Evolutionary conservation across 768 basidiomycete genomes (phyloP), one percentile per base, ranked within the genome.

Genomic region (Fomitopsis serialis): DNA sequence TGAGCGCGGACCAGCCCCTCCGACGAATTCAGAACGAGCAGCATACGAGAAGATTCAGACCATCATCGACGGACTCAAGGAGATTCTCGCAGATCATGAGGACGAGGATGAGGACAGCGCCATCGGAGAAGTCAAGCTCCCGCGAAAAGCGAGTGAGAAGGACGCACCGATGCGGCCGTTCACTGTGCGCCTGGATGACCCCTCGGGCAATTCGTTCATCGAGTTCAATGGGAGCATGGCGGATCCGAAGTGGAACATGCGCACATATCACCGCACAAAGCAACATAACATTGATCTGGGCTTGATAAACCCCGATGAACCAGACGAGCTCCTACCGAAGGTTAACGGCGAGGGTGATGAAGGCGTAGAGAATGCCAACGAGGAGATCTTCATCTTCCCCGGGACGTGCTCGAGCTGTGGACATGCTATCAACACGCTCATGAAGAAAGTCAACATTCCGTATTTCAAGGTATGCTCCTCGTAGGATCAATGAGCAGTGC

Each of bases 401-500:
- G 92, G 92, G 1, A 69, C 78, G 13, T 99, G 97, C 68, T 89
- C 92, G 11, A 89, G 89, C 58, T 99, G 97, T 69, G 87, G 88
- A 2, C 85, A 86, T 60, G 73, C 79, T 8, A 74, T 92, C 22
- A 80, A 92, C 62, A 99, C 97, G 0, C 74, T 84, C 60, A 97
- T 99, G 91, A 96, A 98, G 78, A 91, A 89, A 66, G 88, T 98
- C 60, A 84, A 82, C 56, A 97, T 99, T 59, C 97, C 97, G 0
- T 93, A 99, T 70, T 98, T 99, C 80, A 92, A 99, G 80, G 94
- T 69, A 42, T 8, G 58, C 42, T 1, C 3, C 17, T 23, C 17
- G 0, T 86, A 47, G 47, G 75, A 56, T 23, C 21, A 23, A 45
- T 15, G 17, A 3, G 17, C 12, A 24, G 29, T 27, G 22, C 3